These are phyloP conservation scores for Diatrype stigma DNA, from an alignment of 2,329 filamentous ascomycete genomes.

Conservation along the genomic window DNA sequence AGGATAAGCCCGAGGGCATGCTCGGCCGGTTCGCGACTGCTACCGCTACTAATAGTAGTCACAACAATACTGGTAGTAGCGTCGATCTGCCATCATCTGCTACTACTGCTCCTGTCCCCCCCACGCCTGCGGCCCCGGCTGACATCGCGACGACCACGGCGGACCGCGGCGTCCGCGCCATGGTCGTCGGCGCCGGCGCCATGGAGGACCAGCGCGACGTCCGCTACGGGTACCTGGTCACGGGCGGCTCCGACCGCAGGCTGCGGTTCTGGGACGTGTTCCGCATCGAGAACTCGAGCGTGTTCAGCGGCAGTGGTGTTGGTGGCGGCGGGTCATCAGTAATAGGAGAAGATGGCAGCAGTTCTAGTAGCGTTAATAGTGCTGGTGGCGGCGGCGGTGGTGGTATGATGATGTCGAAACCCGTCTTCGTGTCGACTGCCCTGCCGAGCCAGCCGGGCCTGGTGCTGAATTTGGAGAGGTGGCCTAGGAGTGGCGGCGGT, in stretches of 20 bases:
- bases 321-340: slow-evolving; percentile 34
- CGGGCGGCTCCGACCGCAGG: slow-evolving; percentile 83
- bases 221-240: slow-evolving; percentile 78
- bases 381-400: too few relatives aligned
- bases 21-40: slow-evolving; percentile 78
- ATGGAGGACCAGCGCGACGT: slow-evolving; percentile 68
- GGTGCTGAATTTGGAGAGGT: slow-evolving; percentile 62
- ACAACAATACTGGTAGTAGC: too few relatives aligned
- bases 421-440: slow-evolving; percentile 64
- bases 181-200: slow-evolving; percentile 67
- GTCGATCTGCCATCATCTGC: slow-evolving; percentile 58
- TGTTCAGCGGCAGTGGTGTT: slow-evolving; percentile 67
- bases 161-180: slow-evolving; percentile 69
- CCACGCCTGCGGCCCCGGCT: slow-evolving; percentile 40
- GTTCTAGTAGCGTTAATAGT: too few relatives aligned
- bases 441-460: slow-evolving; percentile 44
- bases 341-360: too few relatives aligned
- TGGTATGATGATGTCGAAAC: slow-evolving; percentile 25
- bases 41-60: too few relatives aligned
- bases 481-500: slow-evolving; percentile 36
- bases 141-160: slow-evolving; percentile 35
- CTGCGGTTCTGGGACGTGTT: slow-evolving; percentile 91
- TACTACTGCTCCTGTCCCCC: slow-evolving; percentile 18
- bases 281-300: slow-evolving; percentile 69
- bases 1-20: slow-evolving; percentile 83